Conservation (phyloP, 176 grass and related monocot genomes). For the Dactylis glomerata region DNA sequence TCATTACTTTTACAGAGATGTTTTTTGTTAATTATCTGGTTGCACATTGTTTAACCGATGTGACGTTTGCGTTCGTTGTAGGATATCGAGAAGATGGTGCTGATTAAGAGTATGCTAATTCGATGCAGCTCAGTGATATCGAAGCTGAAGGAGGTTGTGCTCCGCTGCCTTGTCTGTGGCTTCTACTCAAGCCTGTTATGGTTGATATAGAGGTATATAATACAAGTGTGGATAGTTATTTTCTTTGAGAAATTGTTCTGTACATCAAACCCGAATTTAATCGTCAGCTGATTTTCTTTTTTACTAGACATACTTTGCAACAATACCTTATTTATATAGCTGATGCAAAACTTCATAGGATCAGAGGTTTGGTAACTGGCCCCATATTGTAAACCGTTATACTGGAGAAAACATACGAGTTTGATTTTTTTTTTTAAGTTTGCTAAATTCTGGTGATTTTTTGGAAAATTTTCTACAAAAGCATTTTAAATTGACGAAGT, state of each 20-base stretch:
- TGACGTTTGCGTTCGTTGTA: too few relatives aligned
- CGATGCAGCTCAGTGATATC: slow-evolving; percentile 89
- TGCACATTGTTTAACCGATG: too few relatives aligned
- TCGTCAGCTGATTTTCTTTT: too few relatives aligned
- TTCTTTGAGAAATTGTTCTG: not conserved
- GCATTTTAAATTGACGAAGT: not conserved
- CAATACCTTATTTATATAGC: too few relatives aligned
- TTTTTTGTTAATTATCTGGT: too few relatives aligned
- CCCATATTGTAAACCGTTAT: not conserved
- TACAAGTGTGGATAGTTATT: not conserved
- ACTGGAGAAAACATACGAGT: not conserved
- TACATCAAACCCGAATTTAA: too few relatives aligned
- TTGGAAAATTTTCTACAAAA: not conserved
- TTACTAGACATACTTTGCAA: too few relatives aligned
- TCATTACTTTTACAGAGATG: slow-evolving; percentile 11
- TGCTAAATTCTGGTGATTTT: not conserved
- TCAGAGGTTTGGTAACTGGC: too few relatives aligned
- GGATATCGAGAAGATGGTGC: slow-evolving; percentile 99
- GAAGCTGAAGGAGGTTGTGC: slow-evolving; percentile 90
- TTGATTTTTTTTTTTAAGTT: not conserved
- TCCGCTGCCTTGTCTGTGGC: slow-evolving; percentile 85
- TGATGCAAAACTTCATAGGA: too few relatives aligned
- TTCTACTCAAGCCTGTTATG: slow-evolving; percentile 84
- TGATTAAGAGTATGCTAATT: slow-evolving; percentile 95
- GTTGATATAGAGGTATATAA: slow-evolving; percentile 95